Percentiles rank a stretch among this genome's conserved stretches.
These are phyloP conservation scores for Scortechinia acanthostroma DNA, from an alignment of 2,329 filamentous ascomycete genomes.

Conservation along the genomic window DNA sequence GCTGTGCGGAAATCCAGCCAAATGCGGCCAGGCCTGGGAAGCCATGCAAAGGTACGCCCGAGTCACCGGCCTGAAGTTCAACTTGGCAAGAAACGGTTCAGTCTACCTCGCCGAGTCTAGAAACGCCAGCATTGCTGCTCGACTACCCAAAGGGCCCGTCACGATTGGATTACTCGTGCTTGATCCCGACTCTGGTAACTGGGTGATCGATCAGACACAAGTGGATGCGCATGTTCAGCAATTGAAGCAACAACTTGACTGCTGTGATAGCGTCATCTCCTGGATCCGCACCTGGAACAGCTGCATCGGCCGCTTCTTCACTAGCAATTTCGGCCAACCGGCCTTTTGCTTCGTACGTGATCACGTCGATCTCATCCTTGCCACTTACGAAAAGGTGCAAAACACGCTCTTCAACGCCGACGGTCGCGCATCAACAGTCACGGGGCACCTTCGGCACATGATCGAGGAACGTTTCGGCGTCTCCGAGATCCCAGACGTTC, in stretches of 20 bases:
- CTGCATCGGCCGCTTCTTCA: slow-evolving; percentile 41
- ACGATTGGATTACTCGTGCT: slow-evolving; percentile 49
- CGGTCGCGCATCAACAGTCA: slow-evolving; percentile 11
- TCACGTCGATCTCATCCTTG: slow-evolving; percentile 42
- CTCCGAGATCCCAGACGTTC: slow-evolving; percentile 32
- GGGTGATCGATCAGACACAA: slow-evolving; percentile 49
- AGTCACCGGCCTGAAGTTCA: slow-evolving; percentile 31
- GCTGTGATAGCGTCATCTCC: slow-evolving; percentile 33
- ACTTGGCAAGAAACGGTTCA: slow-evolving; percentile 28
- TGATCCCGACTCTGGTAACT: slow-evolving; percentile 39
- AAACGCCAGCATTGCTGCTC: slow-evolving; percentile 9
- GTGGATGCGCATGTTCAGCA: slow-evolving; percentile 53
- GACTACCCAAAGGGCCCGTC: slow-evolving; percentile 40
- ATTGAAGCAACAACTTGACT: slow-evolving; percentile 48
- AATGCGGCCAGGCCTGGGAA: slow-evolving; percentile 30
- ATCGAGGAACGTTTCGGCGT: slow-evolving; percentile 22
- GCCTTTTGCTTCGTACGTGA: slow-evolving; percentile 40
- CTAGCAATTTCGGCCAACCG: slow-evolving; percentile 39
- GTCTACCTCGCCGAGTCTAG: slow-evolving; percentile 18
- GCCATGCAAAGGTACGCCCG: slow-evolving; percentile 29
- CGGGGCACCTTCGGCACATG: slow-evolving; percentile 16
- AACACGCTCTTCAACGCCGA: slow-evolving; percentile 28
- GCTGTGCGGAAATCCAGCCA: slow-evolving; percentile 31
- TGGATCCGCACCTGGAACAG: slow-evolving; percentile 42
- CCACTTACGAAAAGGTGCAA: slow-evolving; percentile 38